These are phyloP conservation scores for Emergomyces orientalis DNA, from an alignment of 2,329 filamentous ascomycete species.

Conservation along the genomic window DNA sequence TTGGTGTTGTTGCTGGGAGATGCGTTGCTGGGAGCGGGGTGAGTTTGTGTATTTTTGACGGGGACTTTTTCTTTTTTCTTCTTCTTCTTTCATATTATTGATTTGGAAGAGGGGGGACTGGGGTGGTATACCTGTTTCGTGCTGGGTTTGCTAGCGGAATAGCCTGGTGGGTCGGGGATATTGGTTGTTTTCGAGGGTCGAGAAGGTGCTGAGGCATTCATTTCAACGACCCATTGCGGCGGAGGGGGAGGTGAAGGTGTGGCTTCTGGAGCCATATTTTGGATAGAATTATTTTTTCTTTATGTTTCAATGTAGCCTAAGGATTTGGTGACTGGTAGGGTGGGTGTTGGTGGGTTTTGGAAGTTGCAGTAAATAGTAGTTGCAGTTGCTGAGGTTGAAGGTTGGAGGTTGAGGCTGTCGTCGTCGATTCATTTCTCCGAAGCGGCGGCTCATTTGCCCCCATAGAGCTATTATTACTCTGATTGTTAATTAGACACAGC, in stretches of 20 bases:
- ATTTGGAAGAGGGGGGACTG: conserved; percentile 6
- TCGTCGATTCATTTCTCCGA: conserved; percentile 5
- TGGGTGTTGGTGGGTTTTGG: not conserved
- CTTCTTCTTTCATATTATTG: conserved; percentile 6
- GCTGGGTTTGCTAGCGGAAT: conserved; percentile 45
- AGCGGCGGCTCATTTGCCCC: not conserved
- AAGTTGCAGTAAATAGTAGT: not conserved
- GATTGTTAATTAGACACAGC: no score
- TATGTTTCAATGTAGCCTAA: not conserved
- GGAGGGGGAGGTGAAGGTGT: conserved; percentile 37
- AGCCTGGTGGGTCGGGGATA: conserved; percentile 82
- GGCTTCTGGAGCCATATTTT: conserved; percentile 15
- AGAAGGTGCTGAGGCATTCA: conserved; percentile 59
- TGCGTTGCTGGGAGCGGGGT: conserved; percentile 1
- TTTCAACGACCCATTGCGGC: conserved; percentile 74
- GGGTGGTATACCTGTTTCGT: conserved; percentile 48
- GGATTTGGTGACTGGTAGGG: not conserved
- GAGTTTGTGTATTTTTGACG: not conserved
- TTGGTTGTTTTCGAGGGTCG: conserved; percentile 54
- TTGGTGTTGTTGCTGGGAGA: conserved; percentile 23
- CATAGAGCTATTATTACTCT: no score
- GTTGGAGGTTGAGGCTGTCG: not conserved
- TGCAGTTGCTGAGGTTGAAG: not conserved
- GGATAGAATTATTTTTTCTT: not conserved
- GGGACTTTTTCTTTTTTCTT: not conserved